Percentiles rank a stretch among this genome's conserved stretches.
These are phyloP conservation scores for Alternaria dauci DNA, from an alignment of 2,329 filamentous ascomycete species.

Conservation along the genomic window DNA sequence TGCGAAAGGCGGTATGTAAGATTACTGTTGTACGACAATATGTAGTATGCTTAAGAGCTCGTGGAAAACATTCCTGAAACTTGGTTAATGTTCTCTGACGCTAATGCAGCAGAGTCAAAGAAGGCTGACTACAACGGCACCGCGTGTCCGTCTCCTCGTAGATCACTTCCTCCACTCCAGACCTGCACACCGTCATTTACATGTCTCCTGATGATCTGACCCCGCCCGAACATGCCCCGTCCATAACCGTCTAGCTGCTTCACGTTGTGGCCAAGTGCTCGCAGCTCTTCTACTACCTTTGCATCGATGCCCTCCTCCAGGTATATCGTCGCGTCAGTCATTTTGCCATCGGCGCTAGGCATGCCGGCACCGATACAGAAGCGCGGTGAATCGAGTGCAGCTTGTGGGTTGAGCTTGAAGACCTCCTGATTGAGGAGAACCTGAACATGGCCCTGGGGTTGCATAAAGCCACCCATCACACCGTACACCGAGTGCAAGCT, in stretches of 20 bases:
- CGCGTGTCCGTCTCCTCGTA: conserved; percentile 82
- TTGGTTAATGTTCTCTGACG: not conserved
- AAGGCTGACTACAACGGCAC: conserved; percentile 53
- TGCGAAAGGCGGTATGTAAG: not conserved
- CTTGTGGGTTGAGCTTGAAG: conserved; percentile 82
- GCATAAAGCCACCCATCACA: conserved; percentile 99
- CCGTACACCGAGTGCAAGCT: conserved; percentile 87
- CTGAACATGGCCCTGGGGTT: conserved; percentile 95
- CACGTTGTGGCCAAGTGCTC: conserved; percentile 75
- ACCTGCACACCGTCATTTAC: conserved; percentile 77
- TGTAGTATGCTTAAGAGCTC: not conserved
- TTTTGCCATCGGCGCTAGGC: conserved; percentile 65
- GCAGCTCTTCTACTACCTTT: conserved; percentile 72
- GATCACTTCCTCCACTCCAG: conserved; percentile 90
- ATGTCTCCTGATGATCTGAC: conserved; percentile 83
- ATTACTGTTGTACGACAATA: not conserved
- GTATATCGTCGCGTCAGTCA: conserved; percentile 71
- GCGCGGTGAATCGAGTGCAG: conserved; percentile 89
- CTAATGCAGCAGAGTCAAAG: not conserved
- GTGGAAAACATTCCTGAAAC: not conserved
- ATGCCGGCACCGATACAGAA: conserved; percentile 83
- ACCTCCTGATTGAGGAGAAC: conserved; percentile 89
- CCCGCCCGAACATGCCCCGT: conserved; percentile 79
- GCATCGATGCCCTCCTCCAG: conserved; percentile 83
- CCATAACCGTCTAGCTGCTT: conserved; percentile 70